Conservation (phyloP, 2,329 filamentous ascomycete species). For the Fusarium brevicatenulatum region DNA sequence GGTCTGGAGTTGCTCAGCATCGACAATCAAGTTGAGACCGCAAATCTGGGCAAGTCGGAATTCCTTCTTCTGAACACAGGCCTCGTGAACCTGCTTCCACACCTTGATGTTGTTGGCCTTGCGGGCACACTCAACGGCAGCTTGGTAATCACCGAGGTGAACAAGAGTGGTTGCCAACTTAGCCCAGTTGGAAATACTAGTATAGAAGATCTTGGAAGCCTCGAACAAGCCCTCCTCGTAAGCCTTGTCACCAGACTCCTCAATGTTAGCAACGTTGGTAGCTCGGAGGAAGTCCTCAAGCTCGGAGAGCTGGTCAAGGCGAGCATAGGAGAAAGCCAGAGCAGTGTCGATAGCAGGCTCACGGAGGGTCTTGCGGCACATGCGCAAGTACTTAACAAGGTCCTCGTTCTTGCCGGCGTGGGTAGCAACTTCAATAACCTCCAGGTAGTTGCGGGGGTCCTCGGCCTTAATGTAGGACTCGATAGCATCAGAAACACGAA, state of each 20-base stretch:
- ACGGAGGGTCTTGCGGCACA: slow-evolving; percentile 96
- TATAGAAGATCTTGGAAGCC: slow-evolving; percentile 98
- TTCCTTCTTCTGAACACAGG: slow-evolving; percentile 97
- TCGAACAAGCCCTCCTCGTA: slow-evolving; percentile 94
- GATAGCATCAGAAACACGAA: slow-evolving; percentile 91
- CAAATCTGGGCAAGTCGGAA: slow-evolving; percentile 99
- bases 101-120: slow-evolving; percentile 99
- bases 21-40: slow-evolving; percentile 96
- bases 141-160: slow-evolving; percentile 97
- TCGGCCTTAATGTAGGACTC: slow-evolving; percentile 97
- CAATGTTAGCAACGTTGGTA: slow-evolving; percentile 94
- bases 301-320: slow-evolving; percentile 89
- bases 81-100: slow-evolving; percentile 98
- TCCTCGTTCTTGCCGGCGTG: slow-evolving; percentile 98
- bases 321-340: slow-evolving; percentile 91
- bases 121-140: slow-evolving; percentile 94
- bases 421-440: slow-evolving; percentile 95
- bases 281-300: slow-evolving; percentile 95
- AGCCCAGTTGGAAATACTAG: slow-evolving; percentile 98
- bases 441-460: slow-evolving; percentile 91
- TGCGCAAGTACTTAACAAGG: slow-evolving; percentile 93
- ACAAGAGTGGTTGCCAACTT: slow-evolving; percentile 98
- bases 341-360: slow-evolving; percentile 94
- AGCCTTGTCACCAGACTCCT: slow-evolving; percentile 97
- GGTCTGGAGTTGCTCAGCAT: slow-evolving; percentile 92